phyloP scores from a whole-genome alignment of 805 yeast species.

The Ogataea corticis region DNA sequence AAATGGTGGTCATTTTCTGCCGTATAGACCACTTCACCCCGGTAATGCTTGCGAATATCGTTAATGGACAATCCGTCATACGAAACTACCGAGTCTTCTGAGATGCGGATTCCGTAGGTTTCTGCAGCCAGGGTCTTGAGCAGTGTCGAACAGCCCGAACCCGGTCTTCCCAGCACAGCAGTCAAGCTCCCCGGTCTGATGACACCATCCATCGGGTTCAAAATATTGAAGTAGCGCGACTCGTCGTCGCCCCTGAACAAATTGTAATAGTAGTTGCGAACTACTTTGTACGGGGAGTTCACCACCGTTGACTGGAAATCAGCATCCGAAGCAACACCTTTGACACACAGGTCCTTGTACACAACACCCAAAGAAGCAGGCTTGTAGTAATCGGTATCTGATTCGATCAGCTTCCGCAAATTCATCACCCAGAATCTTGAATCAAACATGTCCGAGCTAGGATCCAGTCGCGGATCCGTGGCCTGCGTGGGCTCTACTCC shows the following conservation, averaged over 20 bases:
- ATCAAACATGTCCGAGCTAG: slow-evolving; percentile 36
- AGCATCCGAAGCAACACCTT: slow-evolving; percentile 64
- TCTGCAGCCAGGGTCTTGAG: slow-evolving; percentile 57
- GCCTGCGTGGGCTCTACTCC: slow-evolving; percentile 41
- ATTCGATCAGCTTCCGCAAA: too few relatives aligned
- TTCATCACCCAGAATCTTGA: too few relatives aligned
- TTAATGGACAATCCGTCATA: slow-evolving; percentile 53
- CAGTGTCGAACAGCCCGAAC: slow-evolving; percentile 71
- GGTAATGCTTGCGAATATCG: slow-evolving; percentile 49
- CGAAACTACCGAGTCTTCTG: slow-evolving; percentile 43
- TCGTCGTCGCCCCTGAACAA: slow-evolving; percentile 28
- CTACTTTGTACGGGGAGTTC: slow-evolving; percentile 40
- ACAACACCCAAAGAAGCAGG: slow-evolving; percentile 59
- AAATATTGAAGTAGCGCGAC: slow-evolving; percentile 45
- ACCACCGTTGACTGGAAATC: slow-evolving; percentile 61
- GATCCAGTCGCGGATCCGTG: slow-evolving; percentile 48
- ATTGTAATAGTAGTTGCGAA: slow-evolving; percentile 26
- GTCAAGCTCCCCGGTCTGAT: slow-evolving; percentile 40
- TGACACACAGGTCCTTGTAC: slow-evolving; percentile 56
- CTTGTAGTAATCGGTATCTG: slow-evolving; percentile 40
- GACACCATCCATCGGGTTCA: slow-evolving; percentile 64
- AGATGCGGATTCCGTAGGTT: slow-evolving; percentile 43
- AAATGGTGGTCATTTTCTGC: slow-evolving; percentile 69
- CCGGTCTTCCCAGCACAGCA: slow-evolving; percentile 76
- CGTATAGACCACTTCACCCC: slow-evolving; percentile 69